Base-by-base conservation (phyloP, 1,139 yeast species). In the Pichia sp. region DNA sequence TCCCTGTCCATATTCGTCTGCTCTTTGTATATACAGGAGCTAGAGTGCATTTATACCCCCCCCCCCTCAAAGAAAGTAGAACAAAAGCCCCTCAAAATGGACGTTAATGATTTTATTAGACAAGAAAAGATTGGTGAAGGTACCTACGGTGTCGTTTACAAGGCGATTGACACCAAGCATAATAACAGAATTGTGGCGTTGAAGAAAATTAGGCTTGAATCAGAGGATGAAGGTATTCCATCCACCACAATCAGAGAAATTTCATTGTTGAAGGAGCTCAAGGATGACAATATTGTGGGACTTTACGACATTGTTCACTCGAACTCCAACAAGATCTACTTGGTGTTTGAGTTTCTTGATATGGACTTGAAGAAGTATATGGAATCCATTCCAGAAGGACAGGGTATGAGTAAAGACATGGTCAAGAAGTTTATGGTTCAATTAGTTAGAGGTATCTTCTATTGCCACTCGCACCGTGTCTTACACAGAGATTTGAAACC, bases 201-300 rank as follows among this genome's bases (percentile, higher is more conserved):
- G 51, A 91, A 91, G 60, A 91, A 91, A 63, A 91, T 91, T 59
- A 74, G 98, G 41, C 68, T 93, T 39, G 99, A 93, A 57, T 86
- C 94, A 31, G 98, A 93, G 60, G 97, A 88, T 60, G 98, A 91
- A 62, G 99, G 99, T 29, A 97, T 91, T 24, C 98, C 98, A 6
- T 85, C 96, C 15, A 93, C 99, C 1, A 97, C 99, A 3, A 91
- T 91, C 45, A 73, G 99, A 49, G 99, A 91, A 60, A 91, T 91
- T 49, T 88, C 97, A 1, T 70, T 93, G 33, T 68, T 91, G 50
- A 91, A 91, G 60, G 98, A 93, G 60, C 74, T 91, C 71, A 74
- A 85, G 45, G 94, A 91, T 60, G 94, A 84, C 50, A 87, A 88
- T 60, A 88, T 91, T 46, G 96, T 91, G 27, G 69, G 94, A 34